phyloP scores from a whole-genome alignment of 768 basidiomycete species.

The Suillus subluteus region DNA sequence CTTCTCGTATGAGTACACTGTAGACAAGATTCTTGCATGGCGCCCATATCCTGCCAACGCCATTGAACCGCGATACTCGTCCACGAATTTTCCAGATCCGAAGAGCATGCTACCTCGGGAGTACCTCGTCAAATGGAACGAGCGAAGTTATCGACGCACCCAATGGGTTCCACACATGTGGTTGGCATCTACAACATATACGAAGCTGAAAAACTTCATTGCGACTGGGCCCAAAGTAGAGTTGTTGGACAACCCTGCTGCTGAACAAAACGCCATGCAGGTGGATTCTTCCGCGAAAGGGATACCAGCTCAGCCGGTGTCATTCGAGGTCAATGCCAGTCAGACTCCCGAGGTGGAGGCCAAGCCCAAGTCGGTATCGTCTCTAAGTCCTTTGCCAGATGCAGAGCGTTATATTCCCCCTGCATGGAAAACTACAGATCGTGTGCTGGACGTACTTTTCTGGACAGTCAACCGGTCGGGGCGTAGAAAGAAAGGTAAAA shows the following conservation, averaged over 20 bases:
- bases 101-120: constrained; percentile 78
- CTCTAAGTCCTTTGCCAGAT: constrained; percentile 54
- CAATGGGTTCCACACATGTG: constrained; percentile 96
- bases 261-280: constrained; percentile 27
- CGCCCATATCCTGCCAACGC: constrained; percentile 75
- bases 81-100: constrained; percentile 48
- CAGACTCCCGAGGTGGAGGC: constrained; percentile 37
- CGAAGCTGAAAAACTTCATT: constrained; percentile 80
- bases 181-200: constrained; percentile 68
- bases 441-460: constrained; percentile 81
- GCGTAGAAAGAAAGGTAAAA: constrained; percentile 25
- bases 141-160: constrained; percentile 73
- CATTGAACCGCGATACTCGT: constrained; percentile 48
- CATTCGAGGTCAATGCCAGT: constrained; percentile 48
- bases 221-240: constrained; percentile 67
- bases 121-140: constrained; percentile 91
- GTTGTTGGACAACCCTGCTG: constrained; percentile 54
- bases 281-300: constrained; percentile 30
- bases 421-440: constrained; percentile 88
- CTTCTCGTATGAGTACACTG: constrained; percentile 62
- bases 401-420: constrained; percentile 76
- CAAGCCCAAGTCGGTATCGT: constrained; percentile 27
- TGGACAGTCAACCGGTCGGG: constrained; percentile 47
- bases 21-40: constrained; percentile 94
- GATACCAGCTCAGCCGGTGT: constrained; percentile 21